phyloP scores from a whole-genome alignment of 148 eudicot genomes.

The Chenopodium quinoa region DNA sequence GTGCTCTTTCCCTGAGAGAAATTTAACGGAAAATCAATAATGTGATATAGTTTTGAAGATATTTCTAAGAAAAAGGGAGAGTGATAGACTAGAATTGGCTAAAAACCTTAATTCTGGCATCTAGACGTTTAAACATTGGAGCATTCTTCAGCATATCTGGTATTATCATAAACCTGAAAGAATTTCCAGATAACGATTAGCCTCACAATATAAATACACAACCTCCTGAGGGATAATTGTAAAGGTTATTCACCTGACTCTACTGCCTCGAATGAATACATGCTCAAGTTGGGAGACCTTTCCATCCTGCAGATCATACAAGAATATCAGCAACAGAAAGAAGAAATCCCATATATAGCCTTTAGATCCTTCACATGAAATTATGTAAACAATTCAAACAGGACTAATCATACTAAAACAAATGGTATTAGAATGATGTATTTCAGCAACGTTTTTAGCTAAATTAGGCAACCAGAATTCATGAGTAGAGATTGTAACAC shows the following conservation, averaged over 20 bases:
- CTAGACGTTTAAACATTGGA: slow-evolving; percentile 96
- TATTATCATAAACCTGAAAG: slow-evolving; percentile 84
- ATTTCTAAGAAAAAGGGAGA: neutral
- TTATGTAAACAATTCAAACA: neutral
- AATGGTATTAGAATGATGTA: neutral
- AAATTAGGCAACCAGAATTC: neutral
- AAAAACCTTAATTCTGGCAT: slow-evolving; percentile 85
- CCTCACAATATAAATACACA: neutral
- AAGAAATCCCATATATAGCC: neutral
- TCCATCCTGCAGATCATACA: slow-evolving; percentile 62
- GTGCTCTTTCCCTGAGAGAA: slow-evolving; percentile 82
- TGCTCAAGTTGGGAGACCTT: slow-evolving; percentile 95
- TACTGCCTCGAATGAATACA: slow-evolving; percentile 92
- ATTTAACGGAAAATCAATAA: slow-evolving; percentile 15
- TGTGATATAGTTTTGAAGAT: neutral
- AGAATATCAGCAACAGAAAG: slow-evolving; percentile 13
- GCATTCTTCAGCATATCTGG: slow-evolving; percentile 99
- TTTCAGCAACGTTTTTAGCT: neutral
- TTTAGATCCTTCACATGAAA: neutral
- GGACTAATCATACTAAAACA: neutral
- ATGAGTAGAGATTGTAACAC: neutral
- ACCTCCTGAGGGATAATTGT: neutral
- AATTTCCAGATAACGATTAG: slow-evolving; percentile 1
- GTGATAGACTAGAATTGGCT: neutral
- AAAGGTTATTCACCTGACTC: slow-evolving; percentile 64